These are phyloP conservation scores for Colletotrichum sansevieriae DNA, from an alignment of 2,329 filamentous ascomycete genomes.

Conservation along the genomic window DNA sequence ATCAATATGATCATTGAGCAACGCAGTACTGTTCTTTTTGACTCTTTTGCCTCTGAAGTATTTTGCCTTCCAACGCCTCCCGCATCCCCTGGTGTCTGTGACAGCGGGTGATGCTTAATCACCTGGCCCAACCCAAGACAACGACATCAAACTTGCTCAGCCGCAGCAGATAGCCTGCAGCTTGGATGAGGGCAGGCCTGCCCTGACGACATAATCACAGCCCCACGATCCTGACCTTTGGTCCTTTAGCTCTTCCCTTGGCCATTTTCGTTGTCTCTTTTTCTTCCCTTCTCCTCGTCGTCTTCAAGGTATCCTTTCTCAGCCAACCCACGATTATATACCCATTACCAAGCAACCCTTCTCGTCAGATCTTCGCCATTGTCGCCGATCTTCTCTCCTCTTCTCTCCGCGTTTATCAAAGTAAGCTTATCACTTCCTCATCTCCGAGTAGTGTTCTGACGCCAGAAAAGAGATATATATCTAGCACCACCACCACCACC, in stretches of 20 bases:
- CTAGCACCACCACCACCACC: not conserved
- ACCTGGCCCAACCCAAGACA: not conserved
- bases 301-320: not conserved
- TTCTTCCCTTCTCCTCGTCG: not conserved
- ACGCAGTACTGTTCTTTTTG: not conserved
- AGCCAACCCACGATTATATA: not conserved
- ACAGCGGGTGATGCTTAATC: not conserved
- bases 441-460: not conserved
- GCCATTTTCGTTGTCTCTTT: not conserved
- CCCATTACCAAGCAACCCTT: not conserved
- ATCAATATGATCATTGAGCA: not conserved
- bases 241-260: not conserved
- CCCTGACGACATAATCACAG: slow-evolving; percentile 16
- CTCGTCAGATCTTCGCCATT: too few relatives aligned
- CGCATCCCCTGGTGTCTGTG: not conserved
- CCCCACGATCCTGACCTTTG: not conserved
- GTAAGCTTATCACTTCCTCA: accelerated
- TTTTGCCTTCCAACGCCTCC: too few relatives aligned
- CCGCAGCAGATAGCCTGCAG: slow-evolving; percentile 1
- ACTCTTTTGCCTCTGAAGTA: not conserved
- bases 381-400: too few relatives aligned
- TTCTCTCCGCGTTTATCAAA: not conserved
- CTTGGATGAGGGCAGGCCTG: not conserved
- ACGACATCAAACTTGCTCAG: not conserved
- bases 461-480: not conserved